Evolutionary conservation across 2,329 filamentous ascomycete genomes (phyloP), one percentile per base, ranked within the genome.

Genomic region (Exophiala oligosperma): DNA sequence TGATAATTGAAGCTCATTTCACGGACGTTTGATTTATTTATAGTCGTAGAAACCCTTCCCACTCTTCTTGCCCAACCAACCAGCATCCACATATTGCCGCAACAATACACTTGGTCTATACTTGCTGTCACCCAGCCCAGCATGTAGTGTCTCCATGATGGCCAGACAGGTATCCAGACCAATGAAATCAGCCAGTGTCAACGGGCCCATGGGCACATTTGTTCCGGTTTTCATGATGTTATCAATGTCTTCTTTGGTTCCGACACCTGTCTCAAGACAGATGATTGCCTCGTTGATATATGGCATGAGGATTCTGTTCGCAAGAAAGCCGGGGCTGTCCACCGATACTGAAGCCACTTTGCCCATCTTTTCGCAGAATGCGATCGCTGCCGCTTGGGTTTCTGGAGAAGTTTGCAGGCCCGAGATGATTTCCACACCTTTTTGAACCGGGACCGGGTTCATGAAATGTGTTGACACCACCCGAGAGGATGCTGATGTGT

Each of bases 211-310:
- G 24, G 94, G 94, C 41, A 99, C 94, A 71, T 96, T 96, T 23
- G 94, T 99, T 48, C 94, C 94, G 68, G 97, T 97, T 84, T 96
- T 97, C 94, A 99, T 99, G 69, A 99, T 99, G 64, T 84, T 87
- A 71, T 99, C 94, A 65, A 99, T 99, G 64, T 93, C 90, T 70
- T 97, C 92, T 67, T 90, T 88, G 64, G 85, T 83, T 17, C 94
- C 94, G 0, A 99, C 86, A 2, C 91, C 90, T 0, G 94, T 97
- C 77, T 99, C 94, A 12, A 99, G 81, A 74, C 94, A 99, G 64
- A 96, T 93, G 67, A 99, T 82, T 7, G 95, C 94, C 77, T 99
- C 94, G 73, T 99, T 99, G 79, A 99, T 97, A 73, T 99, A 99
- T 0, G 94, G 94, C 94, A 99, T 99, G 59, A 99, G 79, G 61